phyloP scores from a whole-genome alignment of 2,329 filamentous ascomycete genomes.

The Eutypa lata region DNA sequence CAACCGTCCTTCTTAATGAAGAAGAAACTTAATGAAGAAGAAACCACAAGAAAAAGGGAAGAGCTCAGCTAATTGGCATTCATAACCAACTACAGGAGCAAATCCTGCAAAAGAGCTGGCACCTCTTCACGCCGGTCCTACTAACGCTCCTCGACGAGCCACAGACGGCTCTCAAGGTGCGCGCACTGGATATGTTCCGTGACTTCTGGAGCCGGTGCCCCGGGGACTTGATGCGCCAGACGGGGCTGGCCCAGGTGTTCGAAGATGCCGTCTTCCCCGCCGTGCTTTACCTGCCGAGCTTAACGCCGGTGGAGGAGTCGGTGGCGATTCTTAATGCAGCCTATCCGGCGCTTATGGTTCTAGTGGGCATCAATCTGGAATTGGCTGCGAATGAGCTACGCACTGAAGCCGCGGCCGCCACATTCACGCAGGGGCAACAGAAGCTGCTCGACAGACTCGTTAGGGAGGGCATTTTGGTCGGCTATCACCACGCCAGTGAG shows the following conservation, averaged over 20 bases:
- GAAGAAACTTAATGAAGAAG: too few relatives aligned
- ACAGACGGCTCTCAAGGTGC: conserved; percentile 47
- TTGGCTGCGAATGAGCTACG: neutral
- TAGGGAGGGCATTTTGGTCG: conserved; percentile 53
- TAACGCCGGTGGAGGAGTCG: conserved; percentile 73
- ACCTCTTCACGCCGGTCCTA: conserved; percentile 65
- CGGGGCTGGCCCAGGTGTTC: conserved; percentile 66
- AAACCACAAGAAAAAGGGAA: too few relatives aligned
- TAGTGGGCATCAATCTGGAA: conserved; percentile 41
- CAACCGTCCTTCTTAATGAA: too few relatives aligned
- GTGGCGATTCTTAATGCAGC: conserved; percentile 59
- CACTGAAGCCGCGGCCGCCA: neutral
- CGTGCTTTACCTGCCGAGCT: conserved; percentile 70
- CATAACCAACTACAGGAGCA: too few relatives aligned
- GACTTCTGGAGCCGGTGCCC: conserved; percentile 55
- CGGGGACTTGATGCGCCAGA: conserved; percentile 50
- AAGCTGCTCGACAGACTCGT: conserved; percentile 52
- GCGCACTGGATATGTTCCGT: conserved; percentile 53
- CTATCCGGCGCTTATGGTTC: conserved; percentile 62
- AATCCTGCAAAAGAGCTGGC: conserved; percentile 58
- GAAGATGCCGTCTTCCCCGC: conserved; percentile 67
- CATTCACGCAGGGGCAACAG: conserved; percentile 21
- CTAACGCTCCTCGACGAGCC: conserved; percentile 67
- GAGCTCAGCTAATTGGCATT: too few relatives aligned
- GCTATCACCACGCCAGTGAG: conserved; percentile 56